Evolutionary conservation across 805 yeast species (phyloP), one percentile per base, ranked within the genome.

Genomic region (Kluyveromyces dobzhanskii): DNA sequence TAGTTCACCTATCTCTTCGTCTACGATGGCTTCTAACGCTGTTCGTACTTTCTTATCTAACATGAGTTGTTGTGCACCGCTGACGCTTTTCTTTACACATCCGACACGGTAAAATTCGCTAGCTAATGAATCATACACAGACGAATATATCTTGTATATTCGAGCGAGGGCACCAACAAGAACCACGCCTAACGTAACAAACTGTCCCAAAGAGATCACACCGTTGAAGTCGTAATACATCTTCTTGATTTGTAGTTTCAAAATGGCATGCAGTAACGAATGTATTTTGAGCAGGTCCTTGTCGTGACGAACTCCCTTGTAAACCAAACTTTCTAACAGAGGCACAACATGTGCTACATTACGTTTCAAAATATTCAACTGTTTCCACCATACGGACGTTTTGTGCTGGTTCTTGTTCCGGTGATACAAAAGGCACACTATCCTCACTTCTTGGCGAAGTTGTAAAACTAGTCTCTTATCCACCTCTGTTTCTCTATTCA

Each of bases 341-440:
- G 27, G 35, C 4, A 46, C 7, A 5, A 52, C 45, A 7, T 46
- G 47, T 2, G 42, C 34, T 16, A 50, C 44, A n/a, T 69, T 64
- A 30, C 94, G 69, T 48, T 81, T 83, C 19, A 85, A 50, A 8
- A 78, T 69, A 44, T 76, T 70, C 30, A 87, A 62, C 43, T 74
- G 69, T 43, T 65, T 71, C 90, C 95, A 87, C 95, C 96, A 87
- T 7, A 54, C 51, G 23, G 85, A 71, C 6, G 69, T 71, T 3
- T 78, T 64, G 52, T 85, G 95, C 56, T 87, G 96, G 56, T 85
- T 85, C 38, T 70, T 67, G 58, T 79, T 81, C 45, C 94, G 66
- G 50, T 80, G 85, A 52, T 80, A 76, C 3, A 85, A 46, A 29
- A 85, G 58, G 46, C 76, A 81, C 3, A 85, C 56, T 3, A 84